phyloP scores from a whole-genome alignment of 2,329 filamentous ascomycete genomes.

The Arthroderma uncinatum region DNA sequence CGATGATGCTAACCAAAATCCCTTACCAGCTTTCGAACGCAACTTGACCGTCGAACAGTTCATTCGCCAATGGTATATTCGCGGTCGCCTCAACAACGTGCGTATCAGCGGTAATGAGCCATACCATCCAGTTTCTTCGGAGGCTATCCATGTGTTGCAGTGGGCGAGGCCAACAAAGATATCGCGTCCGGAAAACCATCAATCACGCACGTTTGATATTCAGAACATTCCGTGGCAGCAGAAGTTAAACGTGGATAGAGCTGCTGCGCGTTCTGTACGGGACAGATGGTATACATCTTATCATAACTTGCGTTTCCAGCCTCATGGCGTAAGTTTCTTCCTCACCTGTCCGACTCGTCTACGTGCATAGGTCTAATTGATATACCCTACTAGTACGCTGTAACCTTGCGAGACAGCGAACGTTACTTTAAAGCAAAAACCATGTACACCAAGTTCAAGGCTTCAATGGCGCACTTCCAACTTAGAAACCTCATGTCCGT shows the following conservation, averaged over 20 bases:
- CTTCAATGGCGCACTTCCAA: slow-evolving; percentile 48
- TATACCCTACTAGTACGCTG: slow-evolving; percentile 19
- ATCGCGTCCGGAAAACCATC: slow-evolving; percentile 22
- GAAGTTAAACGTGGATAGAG: slow-evolving; percentile 26
- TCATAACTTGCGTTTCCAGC: slow-evolving; percentile 27
- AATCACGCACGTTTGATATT: slow-evolving; percentile 27
- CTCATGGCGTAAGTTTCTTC: slow-evolving; percentile 15
- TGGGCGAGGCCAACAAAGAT: slow-evolving; percentile 27
- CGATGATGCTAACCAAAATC: slow-evolving; percentile 13
- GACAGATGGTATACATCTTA: slow-evolving; percentile 34
- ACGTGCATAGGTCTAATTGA: background rate
- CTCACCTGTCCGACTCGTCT: background rate
- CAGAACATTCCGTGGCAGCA: slow-evolving; percentile 35
- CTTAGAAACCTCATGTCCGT: slow-evolving; percentile 48
- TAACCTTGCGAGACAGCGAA: slow-evolving; percentile 31
- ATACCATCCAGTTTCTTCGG: slow-evolving; percentile 18
- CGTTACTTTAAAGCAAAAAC: slow-evolving; percentile 39
- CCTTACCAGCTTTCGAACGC: slow-evolving; percentile 26
- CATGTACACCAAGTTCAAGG: slow-evolving; percentile 40
- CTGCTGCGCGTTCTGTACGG: slow-evolving; percentile 28
- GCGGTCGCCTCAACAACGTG: slow-evolving; percentile 17
- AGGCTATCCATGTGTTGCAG: slow-evolving; percentile 25
- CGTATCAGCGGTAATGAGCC: slow-evolving; percentile 7
- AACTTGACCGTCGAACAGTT: slow-evolving; percentile 36
- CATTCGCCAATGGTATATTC: slow-evolving; percentile 31